A percentile compares a stretch with the other conserved stretches of the same genome.
Evolutionary conservation across 495 filamentous ascomycete species (phyloP).

Genomic region (Xylaria longipes): DNA sequence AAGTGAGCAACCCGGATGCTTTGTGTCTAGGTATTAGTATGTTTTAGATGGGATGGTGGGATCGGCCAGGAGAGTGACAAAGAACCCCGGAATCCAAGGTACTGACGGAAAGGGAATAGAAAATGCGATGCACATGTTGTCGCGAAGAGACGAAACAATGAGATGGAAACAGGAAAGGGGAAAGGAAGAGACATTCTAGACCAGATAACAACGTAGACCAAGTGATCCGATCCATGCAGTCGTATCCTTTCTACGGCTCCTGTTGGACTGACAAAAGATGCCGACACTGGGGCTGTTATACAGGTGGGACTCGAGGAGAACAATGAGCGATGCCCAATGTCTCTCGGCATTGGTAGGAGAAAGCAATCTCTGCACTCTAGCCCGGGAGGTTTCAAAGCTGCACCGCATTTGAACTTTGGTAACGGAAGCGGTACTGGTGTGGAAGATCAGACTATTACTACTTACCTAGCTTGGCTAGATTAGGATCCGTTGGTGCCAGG

Average conservation of each 20-base stretch:
- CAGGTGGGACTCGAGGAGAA: conserved; percentile 11
- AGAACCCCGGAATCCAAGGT: background rate
- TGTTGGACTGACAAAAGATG: conserved; percentile 2
- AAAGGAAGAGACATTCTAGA: background rate
- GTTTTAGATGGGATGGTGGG: conserved; percentile 1
- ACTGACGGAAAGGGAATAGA: conserved; percentile 11
- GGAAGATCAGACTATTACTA: conserved; percentile 1
- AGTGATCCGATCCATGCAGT: background rate
- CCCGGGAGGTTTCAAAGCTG: conserved; percentile 9
- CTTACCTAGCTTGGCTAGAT: background rate
- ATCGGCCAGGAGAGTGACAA: conserved; percentile 2
- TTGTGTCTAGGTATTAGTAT: background rate
- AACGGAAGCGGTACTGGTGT: conserved; percentile 14
- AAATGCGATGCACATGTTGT: background rate
- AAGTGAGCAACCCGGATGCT: background rate
- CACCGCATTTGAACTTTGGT: background rate
- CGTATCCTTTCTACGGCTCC: background rate
- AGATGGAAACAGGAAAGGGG: background rate
- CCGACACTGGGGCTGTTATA: background rate
- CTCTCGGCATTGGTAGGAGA: background rate
- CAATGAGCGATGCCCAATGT: background rate
- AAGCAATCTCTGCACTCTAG: background rate
- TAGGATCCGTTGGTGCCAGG: background rate
- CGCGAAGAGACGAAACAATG: background rate
- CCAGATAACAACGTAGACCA: background rate